Conservation (phyloP, 2,329 filamentous ascomycete genomes). For the Venturia effusa region DNA sequence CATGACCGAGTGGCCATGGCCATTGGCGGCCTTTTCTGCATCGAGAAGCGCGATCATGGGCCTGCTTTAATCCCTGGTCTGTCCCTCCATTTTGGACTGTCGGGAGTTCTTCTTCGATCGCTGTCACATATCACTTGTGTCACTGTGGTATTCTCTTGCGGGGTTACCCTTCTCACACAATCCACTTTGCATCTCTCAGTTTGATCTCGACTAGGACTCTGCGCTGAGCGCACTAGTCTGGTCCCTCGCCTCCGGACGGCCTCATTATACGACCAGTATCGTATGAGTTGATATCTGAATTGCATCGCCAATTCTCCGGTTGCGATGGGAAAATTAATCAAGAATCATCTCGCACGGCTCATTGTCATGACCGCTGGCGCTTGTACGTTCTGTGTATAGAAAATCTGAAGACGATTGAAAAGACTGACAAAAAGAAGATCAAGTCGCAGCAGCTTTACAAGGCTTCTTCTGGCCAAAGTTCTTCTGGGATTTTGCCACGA, state of each 20-base stretch:
- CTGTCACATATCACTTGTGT: background rate
- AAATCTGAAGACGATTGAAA: background rate
- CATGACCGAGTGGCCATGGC: background rate
- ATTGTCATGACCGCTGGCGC: constrained; percentile 77
- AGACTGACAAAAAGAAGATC: constrained; percentile 46
- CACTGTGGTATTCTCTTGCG: constrained; percentile 3
- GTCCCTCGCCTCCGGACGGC: background rate
- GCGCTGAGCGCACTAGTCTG: background rate
- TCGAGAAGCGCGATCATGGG: background rate
- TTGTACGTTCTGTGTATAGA: constrained; percentile 41
- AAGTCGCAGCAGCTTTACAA: constrained; percentile 72
- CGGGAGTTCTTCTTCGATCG: background rate
- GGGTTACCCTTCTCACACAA: background rate
- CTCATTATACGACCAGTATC: background rate
- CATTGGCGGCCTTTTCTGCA: background rate
- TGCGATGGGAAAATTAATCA: constrained; percentile 91
- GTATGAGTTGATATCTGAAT: background rate
- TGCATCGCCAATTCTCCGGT: constrained; percentile 3
- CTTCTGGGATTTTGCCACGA: constrained; percentile 94
- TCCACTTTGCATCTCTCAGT: background rate
- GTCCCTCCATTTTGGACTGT: background rate
- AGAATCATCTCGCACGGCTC: constrained; percentile 97
- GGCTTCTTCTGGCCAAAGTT: constrained; percentile 98
- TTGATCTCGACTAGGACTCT: background rate
- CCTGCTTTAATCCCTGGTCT: background rate